Conservation (phyloP, 2,329 filamentous ascomycete genomes). For the Alternaria ventricosa region DNA sequence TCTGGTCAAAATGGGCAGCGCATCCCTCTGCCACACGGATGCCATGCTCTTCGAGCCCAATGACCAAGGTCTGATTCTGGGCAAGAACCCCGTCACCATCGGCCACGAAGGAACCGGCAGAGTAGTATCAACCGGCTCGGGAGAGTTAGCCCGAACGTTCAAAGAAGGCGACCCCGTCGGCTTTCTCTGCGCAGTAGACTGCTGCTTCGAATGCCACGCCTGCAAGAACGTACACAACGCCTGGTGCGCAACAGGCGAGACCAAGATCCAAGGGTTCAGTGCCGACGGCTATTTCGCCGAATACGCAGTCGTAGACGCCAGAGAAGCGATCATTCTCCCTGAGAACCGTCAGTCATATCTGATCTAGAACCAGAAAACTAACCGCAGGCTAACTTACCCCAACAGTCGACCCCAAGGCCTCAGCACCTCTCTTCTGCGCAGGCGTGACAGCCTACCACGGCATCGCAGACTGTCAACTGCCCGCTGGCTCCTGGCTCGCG, state of each 20-base stretch:
- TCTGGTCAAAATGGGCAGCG: constrained; percentile 49
- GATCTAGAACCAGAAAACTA: neutral
- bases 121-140: constrained; percentile 34
- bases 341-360: constrained; percentile 25
- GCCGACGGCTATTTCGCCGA: constrained; percentile 41
- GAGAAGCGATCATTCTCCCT: constrained; percentile 37
- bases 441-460: constrained; percentile 41
- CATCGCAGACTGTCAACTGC: constrained; percentile 36
- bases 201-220: constrained; percentile 40
- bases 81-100: constrained; percentile 41
- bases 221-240: constrained; percentile 40
- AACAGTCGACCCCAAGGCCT: constrained; percentile 33
- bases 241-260: constrained; percentile 38
- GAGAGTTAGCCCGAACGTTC: constrained; percentile 34
- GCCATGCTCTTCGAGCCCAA: constrained; percentile 48
- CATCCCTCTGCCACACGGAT: constrained; percentile 52
- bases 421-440: constrained; percentile 41
- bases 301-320: constrained; percentile 39
- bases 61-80: constrained; percentile 40
- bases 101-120: constrained; percentile 43
- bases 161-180: constrained; percentile 42
- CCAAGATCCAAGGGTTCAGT: constrained; percentile 40
- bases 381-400: neutral
- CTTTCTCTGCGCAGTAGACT: constrained; percentile 42
- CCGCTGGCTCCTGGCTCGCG: constrained; percentile 38